Conservation (phyloP, 768 basidiomycete species). For the Russula olivacea region DNA sequence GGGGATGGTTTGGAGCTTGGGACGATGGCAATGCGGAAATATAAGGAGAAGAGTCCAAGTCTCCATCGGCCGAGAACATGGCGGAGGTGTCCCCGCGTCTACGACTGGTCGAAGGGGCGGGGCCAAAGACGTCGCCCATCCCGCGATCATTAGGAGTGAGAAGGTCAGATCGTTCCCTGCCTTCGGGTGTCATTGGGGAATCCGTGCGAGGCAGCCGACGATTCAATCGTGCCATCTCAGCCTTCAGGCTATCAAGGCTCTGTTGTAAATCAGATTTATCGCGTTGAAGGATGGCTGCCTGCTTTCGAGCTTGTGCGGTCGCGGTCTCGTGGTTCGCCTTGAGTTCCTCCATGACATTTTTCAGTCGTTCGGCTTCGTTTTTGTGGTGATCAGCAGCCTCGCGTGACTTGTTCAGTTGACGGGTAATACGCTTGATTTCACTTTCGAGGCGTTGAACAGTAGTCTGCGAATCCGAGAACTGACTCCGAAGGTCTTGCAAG, state of each 20-base stretch:
- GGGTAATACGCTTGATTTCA: conserved; percentile 78
- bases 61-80: conserved; percentile 40
- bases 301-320: conserved; percentile 83
- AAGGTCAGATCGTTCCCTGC: conserved; percentile 28
- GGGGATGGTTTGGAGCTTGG: conserved; percentile 67
- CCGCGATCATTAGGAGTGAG: conserved; percentile 54
- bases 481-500: conserved; percentile 76
- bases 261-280: conserved; percentile 92
- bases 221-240: conserved; percentile 58
- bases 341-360: conserved; percentile 58
- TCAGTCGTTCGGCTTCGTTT: conserved; percentile 73
- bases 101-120: conserved; percentile 54
- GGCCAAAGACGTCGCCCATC: conserved; percentile 65
- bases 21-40: conserved; percentile 55
- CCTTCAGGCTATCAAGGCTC: conserved; percentile 68
- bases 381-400: conserved; percentile 81
- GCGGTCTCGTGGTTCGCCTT: conserved; percentile 93
- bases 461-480: conserved; percentile 60
- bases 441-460: conserved; percentile 64
- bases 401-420: conserved; percentile 62
- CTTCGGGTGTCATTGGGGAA: conserved; percentile 68
- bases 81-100: conserved; percentile 50
- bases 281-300: conserved; percentile 78
- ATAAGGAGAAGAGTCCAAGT: conserved; percentile 51
- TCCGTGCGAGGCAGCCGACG: conserved; percentile 59